Conservation (phyloP, 768 basidiomycete genomes). For the Russula virescens region DNA sequence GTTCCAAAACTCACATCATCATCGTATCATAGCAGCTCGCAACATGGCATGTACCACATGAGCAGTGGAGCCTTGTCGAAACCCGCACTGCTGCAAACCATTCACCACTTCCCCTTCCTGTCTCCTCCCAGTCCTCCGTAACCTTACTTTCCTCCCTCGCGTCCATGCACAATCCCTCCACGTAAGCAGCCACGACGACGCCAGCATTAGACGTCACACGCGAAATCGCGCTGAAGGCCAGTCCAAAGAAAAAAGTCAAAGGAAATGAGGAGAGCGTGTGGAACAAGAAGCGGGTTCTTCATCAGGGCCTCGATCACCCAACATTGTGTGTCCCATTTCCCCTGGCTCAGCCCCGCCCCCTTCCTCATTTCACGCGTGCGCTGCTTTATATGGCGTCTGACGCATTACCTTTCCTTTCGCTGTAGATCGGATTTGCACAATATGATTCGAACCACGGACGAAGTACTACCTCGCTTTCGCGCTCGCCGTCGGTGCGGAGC, state of each 20-base stretch:
- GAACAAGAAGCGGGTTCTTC: constrained; percentile 92
- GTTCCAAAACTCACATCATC: too few relatives aligned
- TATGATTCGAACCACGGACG: constrained; percentile 92
- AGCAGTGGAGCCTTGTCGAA: too few relatives aligned
- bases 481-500: constrained; percentile 88
- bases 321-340: constrained; percentile 57
- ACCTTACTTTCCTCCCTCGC: not conserved
- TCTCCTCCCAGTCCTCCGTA: not conserved
- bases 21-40: too few relatives aligned
- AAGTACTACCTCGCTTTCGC: too few relatives aligned
- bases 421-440: constrained; percentile 90
- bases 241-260: constrained; percentile 89
- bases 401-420: not conserved
- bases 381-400: not conserved
- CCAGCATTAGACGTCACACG: constrained; percentile 41
- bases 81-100: too few relatives aligned
- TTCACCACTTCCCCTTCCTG: too few relatives aligned
- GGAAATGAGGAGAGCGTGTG: constrained; percentile 83
- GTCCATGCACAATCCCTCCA: not conserved
- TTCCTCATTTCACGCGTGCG: not conserved
- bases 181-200: not conserved
- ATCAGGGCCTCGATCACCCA: constrained; percentile 83
- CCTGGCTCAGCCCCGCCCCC: constrained; percentile 11
- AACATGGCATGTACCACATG: too few relatives aligned
- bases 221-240: constrained; percentile 84